Base-by-base conservation (phyloP, 768 basidiomycete species). In the Psilocybe cubensis region DNA sequence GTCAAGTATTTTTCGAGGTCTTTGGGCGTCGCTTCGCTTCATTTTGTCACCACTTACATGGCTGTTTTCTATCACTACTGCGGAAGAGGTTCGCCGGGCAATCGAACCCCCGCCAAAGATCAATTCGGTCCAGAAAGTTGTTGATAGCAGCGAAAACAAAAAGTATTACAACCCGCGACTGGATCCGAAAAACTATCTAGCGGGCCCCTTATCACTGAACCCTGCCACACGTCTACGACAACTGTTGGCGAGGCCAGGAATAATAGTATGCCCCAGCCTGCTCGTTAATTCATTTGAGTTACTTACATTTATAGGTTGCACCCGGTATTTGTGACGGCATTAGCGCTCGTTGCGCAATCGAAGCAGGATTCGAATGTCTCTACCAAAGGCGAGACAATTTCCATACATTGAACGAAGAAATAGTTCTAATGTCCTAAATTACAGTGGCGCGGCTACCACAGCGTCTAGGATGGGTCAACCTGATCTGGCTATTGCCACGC, bases 241-340 rank as follows among this genome's bases (percentile, higher is more conserved):
- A 63, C 73, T 87, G 80, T 77, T 86, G 14, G 84, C 80, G 9
- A 78, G 89, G 29, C 89, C 89, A 4, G 89, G 89, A 23, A 90
- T 91, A 41, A 84, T 90, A 40, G 89, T 90, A 72, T 61, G 86
- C 75, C 85, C 83, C 48, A 6, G 35, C n/a, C 21, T 1, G 42
- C 40, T n/a, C 28, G 17, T 18, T 27, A 29, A 14, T 38, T 23
- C 12, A 38, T 9, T 38, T 38, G 12, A 38, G n/a, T 4, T 38
- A 38, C 14, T 5, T 17, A 5, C 25, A 17, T 8, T n/a, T 51
- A 11, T 38, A 31, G 88, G 71, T 88, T 62, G 89, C 88, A 1
- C 89, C 88, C 24, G 89, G 89, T 47, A 86, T 91, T 40, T 89
- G 88, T 54, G 88, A 91, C 53, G 88, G 88, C 49, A 91, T 92